Base-by-base conservation (phyloP, 2,329 filamentous ascomycete species). In the Fusarium pseudonygamai region DNA sequence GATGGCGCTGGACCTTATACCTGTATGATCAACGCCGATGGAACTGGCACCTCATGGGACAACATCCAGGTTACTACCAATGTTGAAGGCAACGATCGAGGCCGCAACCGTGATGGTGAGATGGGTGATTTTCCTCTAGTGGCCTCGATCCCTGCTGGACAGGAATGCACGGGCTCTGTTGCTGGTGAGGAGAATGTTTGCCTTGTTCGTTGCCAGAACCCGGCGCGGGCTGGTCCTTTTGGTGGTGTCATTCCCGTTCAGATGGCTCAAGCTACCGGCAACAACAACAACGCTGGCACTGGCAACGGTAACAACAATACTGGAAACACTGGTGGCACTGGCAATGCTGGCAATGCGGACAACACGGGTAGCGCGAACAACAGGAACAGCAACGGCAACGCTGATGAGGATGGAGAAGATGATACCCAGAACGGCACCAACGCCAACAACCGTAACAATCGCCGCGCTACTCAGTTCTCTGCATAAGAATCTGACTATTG, bases 11-110 rank as follows among this genome's bases (percentile, higher is more conserved):
- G 91, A 14, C 90, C 90, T 6, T 92, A 91, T 81, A 87, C 83
- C 14, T 91, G 90, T 83, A 89, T 89, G 85, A 90, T 92, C 78
- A 90, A 91, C 76, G 80, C 84, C 62, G 89, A 90, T 65, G 90
- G 84, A 63, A 90, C 89, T 22, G 64, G 64, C 15, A 30, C 34
- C 7, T 52, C 64, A 3, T 67, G 64, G 64, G 64, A 67, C 0
- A 43, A 67, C 7, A 67, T 67, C 5, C 52, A 18, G 0, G 64
- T 67, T 1, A 67, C 62, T 4, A 60, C 52, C 22, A 67, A 67
- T 2, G 5, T 67, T 30, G 64, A 34, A 7, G 64, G 64, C 3
- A 67, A 47, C 9, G 64, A 67, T 0, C 62, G 64, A 16, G 64
- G 64, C 28, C 64, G 64, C 2, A 67, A 67, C 64, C 64, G 64